phyloP scores from a whole-genome alignment of 805 yeast genomes.

The Candida cerambycidarum region DNA sequence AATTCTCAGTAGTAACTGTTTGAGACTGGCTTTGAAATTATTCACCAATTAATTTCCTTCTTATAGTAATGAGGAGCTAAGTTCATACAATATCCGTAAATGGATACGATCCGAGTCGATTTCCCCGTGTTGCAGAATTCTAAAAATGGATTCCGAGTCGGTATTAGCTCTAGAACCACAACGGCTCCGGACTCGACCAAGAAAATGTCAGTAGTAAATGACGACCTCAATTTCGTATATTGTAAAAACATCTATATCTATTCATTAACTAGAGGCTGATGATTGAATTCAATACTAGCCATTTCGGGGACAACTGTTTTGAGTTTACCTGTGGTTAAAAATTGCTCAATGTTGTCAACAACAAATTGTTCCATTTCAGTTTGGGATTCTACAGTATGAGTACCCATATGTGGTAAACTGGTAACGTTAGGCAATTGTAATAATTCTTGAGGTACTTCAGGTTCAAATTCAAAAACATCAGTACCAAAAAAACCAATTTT shows the following conservation, averaged over 20 bases:
- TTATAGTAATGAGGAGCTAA: too few species aligned
- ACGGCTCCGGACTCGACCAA: too few species aligned
- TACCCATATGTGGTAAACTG: conserved; percentile 87
- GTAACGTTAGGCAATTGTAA: conserved; percentile 65
- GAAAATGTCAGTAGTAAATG: too few species aligned
- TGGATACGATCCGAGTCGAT: conserved; percentile 1
- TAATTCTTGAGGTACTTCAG: conserved; percentile 64
- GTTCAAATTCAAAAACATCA: conserved; percentile 78
- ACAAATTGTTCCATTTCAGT: conserved; percentile 78
- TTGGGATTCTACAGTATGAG: conserved; percentile 73
- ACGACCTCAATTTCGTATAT: too few species aligned
- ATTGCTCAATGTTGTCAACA: conserved; percentile 63
- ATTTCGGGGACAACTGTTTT: conserved; percentile 81
- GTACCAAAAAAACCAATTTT: conserved; percentile 67
- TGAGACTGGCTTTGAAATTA: too few species aligned
- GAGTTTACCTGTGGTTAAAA: conserved; percentile 65
- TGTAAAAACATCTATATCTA: neutral
- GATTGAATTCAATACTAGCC: conserved; percentile 27
- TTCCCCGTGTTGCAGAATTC: conserved; percentile 3
- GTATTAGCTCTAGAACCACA: neutral
- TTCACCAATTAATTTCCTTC: too few species aligned
- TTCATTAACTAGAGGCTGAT: conserved; percentile 6
- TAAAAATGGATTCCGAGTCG: conserved; percentile 5
- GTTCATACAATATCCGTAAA: neutral
- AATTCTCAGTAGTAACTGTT: too few species aligned